phyloP scores from a whole-genome alignment of 2,329 filamentous ascomycete genomes.

The Knufia fluminis region DNA sequence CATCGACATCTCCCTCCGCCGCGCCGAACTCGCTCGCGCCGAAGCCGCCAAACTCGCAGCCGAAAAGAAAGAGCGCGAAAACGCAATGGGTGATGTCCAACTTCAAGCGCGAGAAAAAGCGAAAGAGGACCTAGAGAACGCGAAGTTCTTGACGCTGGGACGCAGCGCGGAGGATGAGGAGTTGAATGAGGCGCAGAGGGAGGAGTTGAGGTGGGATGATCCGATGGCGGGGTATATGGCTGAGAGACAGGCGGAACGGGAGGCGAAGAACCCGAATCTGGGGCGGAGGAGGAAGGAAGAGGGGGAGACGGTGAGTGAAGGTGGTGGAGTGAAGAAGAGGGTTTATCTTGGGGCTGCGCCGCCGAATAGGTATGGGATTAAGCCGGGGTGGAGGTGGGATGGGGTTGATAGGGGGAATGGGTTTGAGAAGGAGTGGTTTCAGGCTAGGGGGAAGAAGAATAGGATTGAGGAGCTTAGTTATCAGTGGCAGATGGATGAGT shows the following conservation, averaged over 20 bases:
- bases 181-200: constrained; percentile 75
- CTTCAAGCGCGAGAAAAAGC: constrained; percentile 55
- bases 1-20: constrained; percentile 84
- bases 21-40: constrained; percentile 74
- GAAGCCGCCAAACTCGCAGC: constrained; percentile 60
- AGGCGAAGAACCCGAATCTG: constrained; percentile 39
- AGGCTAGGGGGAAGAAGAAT: constrained; percentile 67
- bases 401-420: constrained; percentile 90
- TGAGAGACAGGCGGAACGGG: constrained; percentile 37
- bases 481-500: constrained; percentile 94
- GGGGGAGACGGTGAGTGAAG: constrained; percentile 19
- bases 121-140: constrained; percentile 64
- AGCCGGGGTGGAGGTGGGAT: constrained; percentile 91
- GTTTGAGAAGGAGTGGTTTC: constrained; percentile 89
- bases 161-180: constrained; percentile 73
- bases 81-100: constrained; percentile 79
- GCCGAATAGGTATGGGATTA: constrained; percentile 89
- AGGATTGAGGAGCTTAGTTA: constrained; percentile 76
- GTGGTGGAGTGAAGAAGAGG: constrained; percentile 45
- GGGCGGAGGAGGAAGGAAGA: constrained; percentile 44
- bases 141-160: constrained; percentile 71
- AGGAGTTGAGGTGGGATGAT: constrained; percentile 79
- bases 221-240: constrained; percentile 73
- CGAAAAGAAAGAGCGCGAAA: constrained; percentile 57
- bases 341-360: constrained; percentile 70